Evolutionary conservation across 768 basidiomycete species (phyloP).

Genomic region (Collybiopsis luxurians): DNA sequence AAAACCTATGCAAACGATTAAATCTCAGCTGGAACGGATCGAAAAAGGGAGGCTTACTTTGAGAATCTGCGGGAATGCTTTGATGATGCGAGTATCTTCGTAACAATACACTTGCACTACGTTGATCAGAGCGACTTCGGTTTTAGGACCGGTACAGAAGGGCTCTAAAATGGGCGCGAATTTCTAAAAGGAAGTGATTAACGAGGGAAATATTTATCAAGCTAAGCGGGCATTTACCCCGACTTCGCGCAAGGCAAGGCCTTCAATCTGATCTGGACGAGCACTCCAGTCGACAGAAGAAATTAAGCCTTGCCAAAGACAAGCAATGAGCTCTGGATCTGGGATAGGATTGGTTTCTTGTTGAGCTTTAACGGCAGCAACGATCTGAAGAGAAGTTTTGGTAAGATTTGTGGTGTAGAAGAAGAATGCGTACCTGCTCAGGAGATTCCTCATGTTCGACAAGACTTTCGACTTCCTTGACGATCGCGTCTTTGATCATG

Average conservation of each 20-base stretch:
- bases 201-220: neutral
- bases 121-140: slow-evolving; percentile 93
- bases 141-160: slow-evolving; percentile 86
- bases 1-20: slow-evolving; percentile 62
- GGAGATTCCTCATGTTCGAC: slow-evolving; percentile 66
- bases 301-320: slow-evolving; percentile 94
- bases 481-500: slow-evolving; percentile 74
- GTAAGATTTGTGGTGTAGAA: neutral
- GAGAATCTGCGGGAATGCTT: slow-evolving; percentile 91
- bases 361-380: slow-evolving; percentile 65
- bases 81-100: slow-evolving; percentile 93
- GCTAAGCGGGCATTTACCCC: slow-evolving; percentile 48
- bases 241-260: slow-evolving; percentile 84
- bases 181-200: slow-evolving; percentile 47
- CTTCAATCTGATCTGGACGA: slow-evolving; percentile 89
- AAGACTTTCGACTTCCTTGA: slow-evolving; percentile 66
- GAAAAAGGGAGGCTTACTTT: slow-evolving; percentile 62
- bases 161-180: slow-evolving; percentile 83
- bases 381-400: slow-evolving; percentile 50
- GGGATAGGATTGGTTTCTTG: slow-evolving; percentile 82
- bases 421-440: slow-evolving; percentile 53
- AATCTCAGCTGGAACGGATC: neutral
- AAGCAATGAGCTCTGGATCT: slow-evolving; percentile 79
- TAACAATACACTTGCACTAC: slow-evolving; percentile 95
- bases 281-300: slow-evolving; percentile 85